phyloP scores from a whole-genome alignment of 805 yeast species.

The Sporopachydermia quercuum region DNA sequence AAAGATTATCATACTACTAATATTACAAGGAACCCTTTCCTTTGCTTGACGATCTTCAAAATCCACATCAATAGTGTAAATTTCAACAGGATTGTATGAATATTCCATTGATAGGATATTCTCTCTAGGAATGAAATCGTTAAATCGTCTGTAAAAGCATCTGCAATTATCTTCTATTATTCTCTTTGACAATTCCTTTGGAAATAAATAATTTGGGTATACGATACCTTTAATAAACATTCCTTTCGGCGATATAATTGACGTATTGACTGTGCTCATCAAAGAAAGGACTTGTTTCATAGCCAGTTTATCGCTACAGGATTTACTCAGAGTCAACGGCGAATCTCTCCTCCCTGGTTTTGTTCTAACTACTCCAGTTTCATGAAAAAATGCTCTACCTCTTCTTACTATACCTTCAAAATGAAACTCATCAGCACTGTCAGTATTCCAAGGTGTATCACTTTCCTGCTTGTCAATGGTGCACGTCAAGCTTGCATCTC shows the following conservation, averaged over 20 bases:
- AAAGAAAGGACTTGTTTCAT: slow-evolving; percentile 34
- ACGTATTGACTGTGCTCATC: slow-evolving; percentile 6
- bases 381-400: slow-evolving; percentile 48
- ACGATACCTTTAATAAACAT: neutral
- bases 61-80: too few relatives aligned
- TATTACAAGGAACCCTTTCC: neutral
- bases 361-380: slow-evolving; percentile 61
- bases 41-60: neutral
- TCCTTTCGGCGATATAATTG: neutral
- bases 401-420: slow-evolving; percentile 22
- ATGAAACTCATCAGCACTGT: slow-evolving; percentile 5
- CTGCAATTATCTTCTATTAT: too few relatives aligned
- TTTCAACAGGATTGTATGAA: too few relatives aligned
- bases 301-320: slow-evolving; percentile 79
- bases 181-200: too few relatives aligned
- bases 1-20: neutral
- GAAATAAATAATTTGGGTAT: too few relatives aligned
- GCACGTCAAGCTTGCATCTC: slow-evolving; percentile 60
- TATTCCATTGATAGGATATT: too few relatives aligned
- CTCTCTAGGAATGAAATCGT: too few relatives aligned
- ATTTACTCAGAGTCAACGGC: slow-evolving; percentile 53
- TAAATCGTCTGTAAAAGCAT: too few relatives aligned
- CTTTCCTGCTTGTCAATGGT: slow-evolving; percentile 5
- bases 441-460: slow-evolving; percentile 4
- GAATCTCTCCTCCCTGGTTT: slow-evolving; percentile 89